A percentile compares a stretch with the other conserved stretches of the same genome.
Conservation (phyloP, 345 rosid species). For the Clarkia xantiana region DNA sequence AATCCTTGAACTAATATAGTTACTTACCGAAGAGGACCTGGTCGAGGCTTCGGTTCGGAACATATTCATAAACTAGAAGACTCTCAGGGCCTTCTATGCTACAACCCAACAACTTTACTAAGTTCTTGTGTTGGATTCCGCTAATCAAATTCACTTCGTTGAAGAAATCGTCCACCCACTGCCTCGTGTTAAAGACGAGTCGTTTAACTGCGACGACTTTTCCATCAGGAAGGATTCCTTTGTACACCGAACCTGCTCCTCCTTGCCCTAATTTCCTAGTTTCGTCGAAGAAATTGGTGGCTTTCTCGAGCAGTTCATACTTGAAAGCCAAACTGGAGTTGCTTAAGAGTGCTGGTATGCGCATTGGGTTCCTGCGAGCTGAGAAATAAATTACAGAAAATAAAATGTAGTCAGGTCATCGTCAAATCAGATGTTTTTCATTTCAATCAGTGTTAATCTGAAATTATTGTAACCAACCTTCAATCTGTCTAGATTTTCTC, state of each 20-base stretch:
- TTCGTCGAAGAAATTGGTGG: slow-evolving; percentile 43
- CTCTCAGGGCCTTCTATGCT: slow-evolving; percentile 84
- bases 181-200: slow-evolving; percentile 42
- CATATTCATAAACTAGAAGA: slow-evolving; percentile 70
- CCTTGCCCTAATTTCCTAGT: slow-evolving; percentile 70
- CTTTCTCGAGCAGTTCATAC: slow-evolving; percentile 56
- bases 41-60: slow-evolving; percentile 62
- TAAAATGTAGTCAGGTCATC: too few species aligned
- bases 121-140: slow-evolving; percentile 49
- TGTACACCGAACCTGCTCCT: slow-evolving; percentile 69
- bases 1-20: neutral
- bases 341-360: slow-evolving; percentile 6
- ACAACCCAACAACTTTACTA: slow-evolving; percentile 64
- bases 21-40: slow-evolving; percentile 54
- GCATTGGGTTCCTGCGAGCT: neutral
- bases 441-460: neutral
- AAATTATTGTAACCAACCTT: slow-evolving; percentile 3
- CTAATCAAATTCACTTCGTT: slow-evolving; percentile 66
- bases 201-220: slow-evolving; percentile 56
- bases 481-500: slow-evolving; percentile 2
- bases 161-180: slow-evolving; percentile 76
- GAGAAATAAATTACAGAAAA: neutral
- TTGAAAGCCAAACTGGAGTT: slow-evolving; percentile 27
- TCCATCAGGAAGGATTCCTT: slow-evolving; percentile 61
- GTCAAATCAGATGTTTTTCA: too few species aligned